Conservation (phyloP, 306 rosid genomes). For the Calophaca sinica region DNA sequence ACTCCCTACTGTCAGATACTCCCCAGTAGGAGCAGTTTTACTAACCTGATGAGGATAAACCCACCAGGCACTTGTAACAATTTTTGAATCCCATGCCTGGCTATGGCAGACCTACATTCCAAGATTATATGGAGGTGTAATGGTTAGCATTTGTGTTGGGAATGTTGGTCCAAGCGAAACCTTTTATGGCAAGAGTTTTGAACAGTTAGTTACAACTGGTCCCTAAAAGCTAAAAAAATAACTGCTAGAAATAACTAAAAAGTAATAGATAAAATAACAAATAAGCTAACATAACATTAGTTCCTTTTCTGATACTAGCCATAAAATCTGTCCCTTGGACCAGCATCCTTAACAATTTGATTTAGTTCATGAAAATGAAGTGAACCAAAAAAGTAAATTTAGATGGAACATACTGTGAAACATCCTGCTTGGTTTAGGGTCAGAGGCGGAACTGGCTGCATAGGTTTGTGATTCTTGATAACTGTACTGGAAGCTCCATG, state of each 20-base stretch:
- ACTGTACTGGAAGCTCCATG: slow-evolving; percentile 97
- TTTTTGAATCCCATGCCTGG: slow-evolving; percentile 99
- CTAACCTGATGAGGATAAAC: slow-evolving; percentile 97
- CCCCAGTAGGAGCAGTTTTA: slow-evolving; percentile 99
- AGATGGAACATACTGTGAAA: slow-evolving; percentile 72
- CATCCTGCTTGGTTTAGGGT: slow-evolving; percentile 97
- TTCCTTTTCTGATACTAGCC: slow-evolving; percentile 4
- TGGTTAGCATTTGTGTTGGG: slow-evolving; percentile 35
- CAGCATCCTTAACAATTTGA: slow-evolving; percentile 29
- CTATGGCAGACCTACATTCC: slow-evolving; percentile 89
- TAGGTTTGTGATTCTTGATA: slow-evolving; percentile 91
- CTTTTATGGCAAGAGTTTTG: neutral
- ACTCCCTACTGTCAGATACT: slow-evolving; percentile 98
- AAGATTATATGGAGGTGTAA: slow-evolving; percentile 35
- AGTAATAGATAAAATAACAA: slow-evolving; percentile 1
- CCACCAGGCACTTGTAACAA: slow-evolving; percentile 99
- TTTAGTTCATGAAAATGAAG: slow-evolving; percentile 43
- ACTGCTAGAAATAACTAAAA: slow-evolving; percentile 15
- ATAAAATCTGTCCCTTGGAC: slow-evolving; percentile 1
- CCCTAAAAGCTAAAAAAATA: neutral
- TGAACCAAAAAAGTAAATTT: slow-evolving; percentile 33
- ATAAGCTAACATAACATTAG: slow-evolving; percentile 1
- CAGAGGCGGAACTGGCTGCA: slow-evolving; percentile 88
- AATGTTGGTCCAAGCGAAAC: slow-evolving; percentile 5
- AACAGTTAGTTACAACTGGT: slow-evolving; percentile 17